Percentiles rank a stretch among this genome's conserved stretches.
phyloP scores from a whole-genome alignment of 108 stramenopile genomes.

The Skeletonema menzelii region DNA sequence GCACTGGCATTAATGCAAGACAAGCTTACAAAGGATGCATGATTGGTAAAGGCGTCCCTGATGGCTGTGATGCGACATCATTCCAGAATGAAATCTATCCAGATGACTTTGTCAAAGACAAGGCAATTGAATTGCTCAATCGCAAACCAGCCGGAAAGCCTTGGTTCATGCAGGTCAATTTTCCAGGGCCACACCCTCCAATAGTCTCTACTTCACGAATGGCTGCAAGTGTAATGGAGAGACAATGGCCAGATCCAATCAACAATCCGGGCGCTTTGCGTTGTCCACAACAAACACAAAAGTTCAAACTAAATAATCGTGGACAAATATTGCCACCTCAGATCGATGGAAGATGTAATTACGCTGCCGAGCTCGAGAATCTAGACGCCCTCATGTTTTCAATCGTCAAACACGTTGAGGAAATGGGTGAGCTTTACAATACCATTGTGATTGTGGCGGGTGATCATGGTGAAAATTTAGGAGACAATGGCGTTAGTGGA shows the following conservation, averaged over 20 bases:
- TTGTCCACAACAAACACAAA: constrained; percentile 23
- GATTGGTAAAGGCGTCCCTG: constrained; percentile 5
- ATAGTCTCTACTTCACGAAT: constrained; percentile 17
- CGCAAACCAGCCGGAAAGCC: constrained; percentile 12
- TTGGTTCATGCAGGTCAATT: constrained; percentile 37
- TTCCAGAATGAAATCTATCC: constrained; percentile 26
- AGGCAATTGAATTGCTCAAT: constrained; percentile 19
- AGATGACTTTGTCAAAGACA: constrained; percentile 24
- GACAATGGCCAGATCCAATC: constrained; percentile 19
- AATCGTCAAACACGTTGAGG: constrained; percentile 2
- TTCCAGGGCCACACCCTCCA: constrained; percentile 36
- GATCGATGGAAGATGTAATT: constrained; percentile 34
- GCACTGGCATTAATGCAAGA: constrained; percentile 18
- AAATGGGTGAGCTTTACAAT: constrained; percentile 17
- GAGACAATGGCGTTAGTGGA: constrained; percentile 20
- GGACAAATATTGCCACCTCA: constrained; percentile 15
- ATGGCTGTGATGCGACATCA: constrained; percentile 12
- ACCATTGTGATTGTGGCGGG: constrained; percentile 21
- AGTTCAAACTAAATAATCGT: neutral
- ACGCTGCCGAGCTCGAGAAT: constrained; percentile 36
- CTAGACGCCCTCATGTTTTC: constrained; percentile 18
- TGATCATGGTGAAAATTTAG: constrained; percentile 32
- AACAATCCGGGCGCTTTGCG: neutral
- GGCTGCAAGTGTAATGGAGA: constrained; percentile 6
- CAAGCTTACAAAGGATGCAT: constrained; percentile 20